Evolutionary conservation across 495 filamentous ascomycete species (phyloP).

Genomic region (Aspergillus nanangensis): DNA sequence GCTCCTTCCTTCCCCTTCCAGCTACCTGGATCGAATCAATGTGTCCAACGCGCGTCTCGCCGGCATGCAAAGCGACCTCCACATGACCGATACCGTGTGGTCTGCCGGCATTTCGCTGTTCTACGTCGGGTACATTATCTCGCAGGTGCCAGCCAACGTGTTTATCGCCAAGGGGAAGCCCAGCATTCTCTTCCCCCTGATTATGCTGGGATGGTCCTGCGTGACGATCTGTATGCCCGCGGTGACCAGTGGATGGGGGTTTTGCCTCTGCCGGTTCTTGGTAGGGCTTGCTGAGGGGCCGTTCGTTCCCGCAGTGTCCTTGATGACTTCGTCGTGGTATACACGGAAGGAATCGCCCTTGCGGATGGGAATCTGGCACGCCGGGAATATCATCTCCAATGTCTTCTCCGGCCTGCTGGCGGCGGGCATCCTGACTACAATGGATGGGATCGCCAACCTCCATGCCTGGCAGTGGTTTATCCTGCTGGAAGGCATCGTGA

Average conservation of each 20-base stretch:
- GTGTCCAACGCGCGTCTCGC: conserved; percentile 10
- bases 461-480: conserved; percentile 14
- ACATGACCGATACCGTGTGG: conserved; percentile 7
- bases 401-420: conserved; percentile 12
- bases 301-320: conserved; percentile 5
- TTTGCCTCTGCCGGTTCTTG: conserved; percentile 9
- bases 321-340: conserved; percentile 10
- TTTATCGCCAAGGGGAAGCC: conserved; percentile 9
- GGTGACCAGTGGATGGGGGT: conserved; percentile 5
- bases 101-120: conserved; percentile 8
- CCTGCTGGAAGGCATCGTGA: conserved; percentile 9
- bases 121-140: conserved; percentile 14
- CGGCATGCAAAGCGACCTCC: conserved; percentile 8
- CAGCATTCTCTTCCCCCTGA: conserved; percentile 5
- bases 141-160: conserved; percentile 9
- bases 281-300: conserved; percentile 6
- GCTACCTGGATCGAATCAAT: conserved; percentile 14
- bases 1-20: too few species aligned
- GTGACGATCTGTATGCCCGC: conserved; percentile 12
- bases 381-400: conserved; percentile 11
- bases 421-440: conserved; percentile 9
- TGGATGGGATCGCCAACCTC: conserved; percentile 7
- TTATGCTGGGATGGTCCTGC: conserved; percentile 10
- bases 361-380: conserved; percentile 13
- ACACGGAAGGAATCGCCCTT: conserved; percentile 6